Base-by-base conservation (phyloP, 257 asterid genomes). In the Solanum clarkiae region DNA sequence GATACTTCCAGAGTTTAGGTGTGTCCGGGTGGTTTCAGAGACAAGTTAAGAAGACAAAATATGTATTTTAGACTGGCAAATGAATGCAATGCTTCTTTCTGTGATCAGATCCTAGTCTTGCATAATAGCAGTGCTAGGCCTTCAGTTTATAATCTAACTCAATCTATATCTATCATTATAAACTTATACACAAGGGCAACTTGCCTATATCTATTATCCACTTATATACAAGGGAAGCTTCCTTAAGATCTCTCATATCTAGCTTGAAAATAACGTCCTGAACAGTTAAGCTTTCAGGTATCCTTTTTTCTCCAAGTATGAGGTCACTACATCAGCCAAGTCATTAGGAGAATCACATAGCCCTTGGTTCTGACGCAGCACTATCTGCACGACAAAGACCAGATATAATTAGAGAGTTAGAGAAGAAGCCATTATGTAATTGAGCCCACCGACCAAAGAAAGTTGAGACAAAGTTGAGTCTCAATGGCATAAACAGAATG, bases 271-370 rank as follows among this genome's bases (percentile, higher is more conserved):
- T 14, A 68, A 56, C 74, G 83, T 36, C 55, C 8, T 60, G 40
- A 82, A 75, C 62, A 45, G 87, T 90, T 86, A 96, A 54, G 96
- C 93, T 87, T 91, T 83, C 81, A 97, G 92, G 87, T 90, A 94
- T 68, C 98, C 93, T 66, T 93, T 93, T 86, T 87, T 85, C 71
- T 94, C 96, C 98, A 97, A 86, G 91, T 88, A 90, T 5, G 95
- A 91, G 81, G 92, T 85, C 81, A 97, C 92, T 62, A 83, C 86
- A 86, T 93, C 98, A 60, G 99, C 99, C 92, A 93, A 85, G 36
- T 86, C 93, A 55, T 49, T 49, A 40, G 99, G 99, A 84, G 96
- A 86, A 84, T 92, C 95, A 87, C 94, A 90, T 9, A 44, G 70
- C 80, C 92, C 99, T 80, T 87, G 92, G 47, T 88, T 84, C 80